Evolutionary conservation across 352 stramenopile species (phyloP).

Genomic region (Globisporangium echinulatum): DNA sequence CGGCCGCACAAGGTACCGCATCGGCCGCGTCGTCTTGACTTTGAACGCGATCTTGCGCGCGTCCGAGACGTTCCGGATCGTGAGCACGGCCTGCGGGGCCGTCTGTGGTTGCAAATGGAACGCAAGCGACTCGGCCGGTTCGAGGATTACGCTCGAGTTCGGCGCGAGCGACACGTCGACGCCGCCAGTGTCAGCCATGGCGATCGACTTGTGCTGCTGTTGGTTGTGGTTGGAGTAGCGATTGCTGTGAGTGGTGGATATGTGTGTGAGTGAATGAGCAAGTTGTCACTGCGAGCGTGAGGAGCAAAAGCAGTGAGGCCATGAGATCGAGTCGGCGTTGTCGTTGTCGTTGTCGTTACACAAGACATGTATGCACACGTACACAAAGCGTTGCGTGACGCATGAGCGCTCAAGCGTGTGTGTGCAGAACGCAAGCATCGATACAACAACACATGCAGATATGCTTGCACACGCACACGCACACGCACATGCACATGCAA

Average conservation of each 20-base stretch:
- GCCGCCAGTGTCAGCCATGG: constrained; percentile 32
- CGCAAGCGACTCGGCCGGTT: constrained; percentile 74
- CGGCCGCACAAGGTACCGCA: constrained; percentile 86
- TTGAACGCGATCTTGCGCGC: constrained; percentile 85
- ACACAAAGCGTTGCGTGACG: no score
- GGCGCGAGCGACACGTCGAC: constrained; percentile 56
- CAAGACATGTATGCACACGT: no score
- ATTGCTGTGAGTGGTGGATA: not conserved
- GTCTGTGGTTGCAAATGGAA: constrained; percentile 60
- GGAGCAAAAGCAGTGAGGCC: not conserved
- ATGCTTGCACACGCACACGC: not conserved
- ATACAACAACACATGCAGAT: no score
- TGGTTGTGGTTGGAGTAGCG: not conserved
- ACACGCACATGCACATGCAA: not conserved
- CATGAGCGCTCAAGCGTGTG: no score
- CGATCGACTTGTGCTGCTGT: not conserved
- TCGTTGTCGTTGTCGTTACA: no score
- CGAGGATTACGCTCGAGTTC: constrained; percentile 73
- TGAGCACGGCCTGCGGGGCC: constrained; percentile 74
- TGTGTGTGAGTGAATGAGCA: not conserved
- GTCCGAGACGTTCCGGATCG: constrained; percentile 79
- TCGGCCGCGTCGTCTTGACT: constrained; percentile 82
- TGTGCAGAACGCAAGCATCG: no score
- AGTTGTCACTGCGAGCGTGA: not conserved
- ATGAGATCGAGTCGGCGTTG: not conserved